Evolutionary conservation across 2,329 filamentous ascomycete genomes (phyloP).

Genomic region (Arthrobotrys conoides): DNA sequence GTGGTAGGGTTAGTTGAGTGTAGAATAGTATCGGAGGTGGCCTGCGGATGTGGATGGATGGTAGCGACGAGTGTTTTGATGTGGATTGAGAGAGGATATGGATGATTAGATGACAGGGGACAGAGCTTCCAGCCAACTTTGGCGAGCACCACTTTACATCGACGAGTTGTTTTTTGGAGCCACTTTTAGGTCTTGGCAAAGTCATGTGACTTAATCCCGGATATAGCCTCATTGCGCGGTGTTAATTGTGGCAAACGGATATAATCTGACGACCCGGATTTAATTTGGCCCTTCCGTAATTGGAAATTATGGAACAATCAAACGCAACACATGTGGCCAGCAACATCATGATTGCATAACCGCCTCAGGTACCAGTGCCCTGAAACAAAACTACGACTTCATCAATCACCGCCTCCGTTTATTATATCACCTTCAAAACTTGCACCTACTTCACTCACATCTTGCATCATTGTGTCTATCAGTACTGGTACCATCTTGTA

Average conservation of each 20-base stretch:
- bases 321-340: conserved; percentile 8
- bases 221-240: not conserved
- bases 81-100: conserved; percentile 15
- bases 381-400: not conserved
- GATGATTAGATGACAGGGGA: conserved; percentile 3
- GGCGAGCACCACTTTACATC: conserved; percentile 4
- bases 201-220: conserved; percentile 7
- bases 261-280: not conserved
- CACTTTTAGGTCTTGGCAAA: conserved; percentile 14
- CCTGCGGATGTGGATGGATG: conserved; percentile 1
- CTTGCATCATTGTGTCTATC: too few species aligned
- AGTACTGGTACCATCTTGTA: too few species aligned
- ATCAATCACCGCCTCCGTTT: not conserved
- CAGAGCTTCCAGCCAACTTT: conserved; percentile 6
- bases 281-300: not conserved
- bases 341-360: conserved; percentile 23
- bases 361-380: not conserved
- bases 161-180: conserved; percentile 14
- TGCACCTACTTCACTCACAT: not conserved
- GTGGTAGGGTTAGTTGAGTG: not conserved
- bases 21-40: conserved; percentile 8
- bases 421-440: not conserved
- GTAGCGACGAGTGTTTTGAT: conserved; percentile 20
- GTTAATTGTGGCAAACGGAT: not conserved
- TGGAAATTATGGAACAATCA: not conserved